Conservation (phyloP, 768 basidiomycete species). For the Naganishia friedmannii region DNA sequence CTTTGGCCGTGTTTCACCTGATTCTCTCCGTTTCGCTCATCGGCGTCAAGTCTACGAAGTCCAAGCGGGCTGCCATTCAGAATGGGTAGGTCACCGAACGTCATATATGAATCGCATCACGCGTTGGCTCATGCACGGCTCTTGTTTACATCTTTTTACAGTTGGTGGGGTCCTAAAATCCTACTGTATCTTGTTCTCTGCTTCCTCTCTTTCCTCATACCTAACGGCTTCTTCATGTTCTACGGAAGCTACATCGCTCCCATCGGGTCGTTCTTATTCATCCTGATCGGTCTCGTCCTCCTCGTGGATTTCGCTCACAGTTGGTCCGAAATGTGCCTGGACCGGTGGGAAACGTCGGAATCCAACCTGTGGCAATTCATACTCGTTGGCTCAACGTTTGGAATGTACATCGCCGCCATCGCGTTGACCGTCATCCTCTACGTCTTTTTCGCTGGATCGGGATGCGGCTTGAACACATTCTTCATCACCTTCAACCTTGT, state of each 20-base stretch:
- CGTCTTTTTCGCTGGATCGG: constrained; percentile 81
- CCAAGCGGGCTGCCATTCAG: constrained; percentile 91
- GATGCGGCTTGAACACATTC: constrained; percentile 89
- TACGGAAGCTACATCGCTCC: constrained; percentile 89
- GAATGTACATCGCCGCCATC: constrained; percentile 78
- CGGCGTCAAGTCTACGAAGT: constrained; percentile 82
- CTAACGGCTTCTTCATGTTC: constrained; percentile 96
- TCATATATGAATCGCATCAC: too few relatives aligned
- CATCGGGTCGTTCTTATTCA: constrained; percentile 89
- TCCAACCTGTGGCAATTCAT: constrained; percentile 96
- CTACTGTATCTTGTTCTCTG: constrained; percentile 82
- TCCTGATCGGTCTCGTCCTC: constrained; percentile 92
- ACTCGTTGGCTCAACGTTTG: constrained; percentile 84
- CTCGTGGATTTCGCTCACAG: constrained; percentile 98
- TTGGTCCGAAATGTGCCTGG: constrained; percentile 94
- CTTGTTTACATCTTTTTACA: constrained; percentile 47
- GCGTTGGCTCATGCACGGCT: background rate
- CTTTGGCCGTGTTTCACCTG: constrained; percentile 80
- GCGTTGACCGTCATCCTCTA: constrained; percentile 84
- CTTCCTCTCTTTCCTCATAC: constrained; percentile 84
- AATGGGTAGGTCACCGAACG: constrained; percentile 67
- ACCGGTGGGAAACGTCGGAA: constrained; percentile 83
- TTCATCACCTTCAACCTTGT: constrained; percentile 93
- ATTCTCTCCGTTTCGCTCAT: constrained; percentile 74
- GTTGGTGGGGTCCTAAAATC: constrained; percentile 99